Conservation (phyloP, 2,329 filamentous ascomycete genomes). For the Ceratocystis diversiconidia region DNA sequence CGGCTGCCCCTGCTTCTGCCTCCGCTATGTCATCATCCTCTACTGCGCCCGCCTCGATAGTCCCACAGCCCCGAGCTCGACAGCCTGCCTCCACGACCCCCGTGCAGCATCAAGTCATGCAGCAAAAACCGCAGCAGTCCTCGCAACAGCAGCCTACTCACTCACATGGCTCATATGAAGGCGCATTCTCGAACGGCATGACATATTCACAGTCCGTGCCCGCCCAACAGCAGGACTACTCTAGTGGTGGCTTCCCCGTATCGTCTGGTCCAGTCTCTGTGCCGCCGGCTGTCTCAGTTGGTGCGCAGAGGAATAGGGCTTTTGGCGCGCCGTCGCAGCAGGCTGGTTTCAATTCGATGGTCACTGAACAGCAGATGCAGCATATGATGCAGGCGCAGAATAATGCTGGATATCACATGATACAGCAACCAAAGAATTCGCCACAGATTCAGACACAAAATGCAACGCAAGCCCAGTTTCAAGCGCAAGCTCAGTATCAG, state of each 20-base stretch:
- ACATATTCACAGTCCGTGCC: neutral
- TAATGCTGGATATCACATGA: conserved; percentile 4
- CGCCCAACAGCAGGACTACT: conserved; percentile 5
- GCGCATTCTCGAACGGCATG: neutral
- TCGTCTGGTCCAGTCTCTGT: neutral
- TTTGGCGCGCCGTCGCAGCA: conserved; percentile 3
- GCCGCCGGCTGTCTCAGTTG: neutral
- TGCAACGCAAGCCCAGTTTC: neutral
- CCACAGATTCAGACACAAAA: neutral
- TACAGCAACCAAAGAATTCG: neutral
- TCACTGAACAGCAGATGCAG: conserved; percentile 21
- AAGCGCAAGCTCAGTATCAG: conserved; percentile 10
- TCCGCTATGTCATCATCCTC: neutral
- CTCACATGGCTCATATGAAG: neutral
- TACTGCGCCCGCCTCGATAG: neutral
- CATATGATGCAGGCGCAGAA: conserved; percentile 21
- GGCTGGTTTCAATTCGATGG: conserved; percentile 17
- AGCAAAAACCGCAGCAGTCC: conserved; percentile 3
- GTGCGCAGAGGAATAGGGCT: neutral
- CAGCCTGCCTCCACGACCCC: conserved; percentile 1
- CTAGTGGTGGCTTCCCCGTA: conserved; percentile 3
- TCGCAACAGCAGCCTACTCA: neutral
- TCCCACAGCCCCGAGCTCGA: neutral
- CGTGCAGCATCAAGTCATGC: conserved; percentile 9
- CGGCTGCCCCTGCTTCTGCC: neutral